Evolutionary conservation across 1,284 basidiomycete genomes (phyloP).

Genomic region (Ustilago cynodontis): DNA sequence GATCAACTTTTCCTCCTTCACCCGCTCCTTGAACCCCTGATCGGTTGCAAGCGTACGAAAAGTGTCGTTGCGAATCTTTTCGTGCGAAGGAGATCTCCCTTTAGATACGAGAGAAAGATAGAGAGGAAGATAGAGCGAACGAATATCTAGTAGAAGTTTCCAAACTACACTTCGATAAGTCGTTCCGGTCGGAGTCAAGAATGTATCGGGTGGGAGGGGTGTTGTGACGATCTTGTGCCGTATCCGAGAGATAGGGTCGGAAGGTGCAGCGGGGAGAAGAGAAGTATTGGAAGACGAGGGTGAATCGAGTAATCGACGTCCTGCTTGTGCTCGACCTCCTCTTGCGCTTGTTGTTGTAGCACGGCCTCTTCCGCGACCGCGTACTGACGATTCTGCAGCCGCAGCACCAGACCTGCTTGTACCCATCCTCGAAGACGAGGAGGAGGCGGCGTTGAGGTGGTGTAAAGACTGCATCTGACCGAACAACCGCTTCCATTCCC

Average conservation of each 20-base stretch:
- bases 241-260: conserved; percentile 35
- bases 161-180: conserved; percentile 53
- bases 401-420: neutral
- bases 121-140: conserved; percentile 30
- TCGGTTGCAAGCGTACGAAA: conserved; percentile 92
- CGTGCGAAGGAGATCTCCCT: conserved; percentile 57
- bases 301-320: conserved; percentile 13
- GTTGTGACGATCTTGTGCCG: conserved; percentile 44
- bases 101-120: conserved; percentile 56
- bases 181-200: conserved; percentile 22
- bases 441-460: neutral
- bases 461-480: conserved; percentile 19
- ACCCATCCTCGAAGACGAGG: neutral
- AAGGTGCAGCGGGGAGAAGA: neutral
- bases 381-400: neutral
- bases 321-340: conserved; percentile 3
- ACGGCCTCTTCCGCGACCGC: conserved; percentile 11
- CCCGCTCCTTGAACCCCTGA: conserved; percentile 91
- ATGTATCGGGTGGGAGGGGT: conserved; percentile 31
- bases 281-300: conserved; percentile 12
- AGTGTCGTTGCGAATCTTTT: conserved; percentile 74
- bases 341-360: neutral
- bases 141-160: conserved; percentile 60
- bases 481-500: conserved; percentile 40
- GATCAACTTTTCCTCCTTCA: conserved; percentile 95